Percentiles rank a stretch among this genome's conserved stretches.
Evolutionary conservation across 345 rosid genomes (phyloP).

Genomic region (Linum tenue): DNA sequence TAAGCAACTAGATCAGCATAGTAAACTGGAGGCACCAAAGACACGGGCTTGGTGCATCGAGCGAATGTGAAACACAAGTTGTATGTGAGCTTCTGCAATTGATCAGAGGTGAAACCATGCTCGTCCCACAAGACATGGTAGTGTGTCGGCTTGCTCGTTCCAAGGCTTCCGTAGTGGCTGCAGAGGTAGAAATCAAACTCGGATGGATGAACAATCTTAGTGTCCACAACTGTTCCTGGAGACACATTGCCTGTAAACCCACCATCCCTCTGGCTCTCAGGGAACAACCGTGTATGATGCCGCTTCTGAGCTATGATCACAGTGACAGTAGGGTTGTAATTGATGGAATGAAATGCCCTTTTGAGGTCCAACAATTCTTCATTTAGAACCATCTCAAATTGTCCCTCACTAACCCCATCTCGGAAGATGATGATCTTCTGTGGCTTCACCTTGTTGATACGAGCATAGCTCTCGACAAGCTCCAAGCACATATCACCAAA

Average conservation of each 20-base stretch:
- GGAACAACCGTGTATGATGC: slow-evolving; percentile 75
- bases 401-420: slow-evolving; percentile 80
- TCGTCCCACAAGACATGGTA: slow-evolving; percentile 75
- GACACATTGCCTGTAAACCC: slow-evolving; percentile 42
- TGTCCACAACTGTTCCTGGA: slow-evolving; percentile 80
- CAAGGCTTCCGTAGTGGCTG: slow-evolving; percentile 69
- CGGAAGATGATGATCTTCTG: slow-evolving; percentile 65
- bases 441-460: slow-evolving; percentile 37
- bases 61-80: slow-evolving; percentile 79
- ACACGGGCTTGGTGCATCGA: slow-evolving; percentile 79
- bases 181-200: slow-evolving; percentile 65
- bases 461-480: slow-evolving; percentile 40
- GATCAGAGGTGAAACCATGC: slow-evolving; percentile 50
- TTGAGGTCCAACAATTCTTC: slow-evolving; percentile 51
- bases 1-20: slow-evolving; percentile 84
- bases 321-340: slow-evolving; percentile 55
- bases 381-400: slow-evolving; percentile 80
- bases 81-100: slow-evolving; percentile 59
- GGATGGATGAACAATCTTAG: slow-evolving; percentile 53
- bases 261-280: slow-evolving; percentile 27
- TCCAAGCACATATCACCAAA: slow-evolving; percentile 64
- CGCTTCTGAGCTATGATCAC: slow-evolving; percentile 71
- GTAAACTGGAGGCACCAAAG: slow-evolving; percentile 70
- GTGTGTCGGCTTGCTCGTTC: slow-evolving; percentile 87
- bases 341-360: slow-evolving; percentile 23